Evolutionary conservation across 257 asterid species (phyloP), one percentile per base, ranked within the genome.

Genomic region (Scutellaria galericulata): DNA sequence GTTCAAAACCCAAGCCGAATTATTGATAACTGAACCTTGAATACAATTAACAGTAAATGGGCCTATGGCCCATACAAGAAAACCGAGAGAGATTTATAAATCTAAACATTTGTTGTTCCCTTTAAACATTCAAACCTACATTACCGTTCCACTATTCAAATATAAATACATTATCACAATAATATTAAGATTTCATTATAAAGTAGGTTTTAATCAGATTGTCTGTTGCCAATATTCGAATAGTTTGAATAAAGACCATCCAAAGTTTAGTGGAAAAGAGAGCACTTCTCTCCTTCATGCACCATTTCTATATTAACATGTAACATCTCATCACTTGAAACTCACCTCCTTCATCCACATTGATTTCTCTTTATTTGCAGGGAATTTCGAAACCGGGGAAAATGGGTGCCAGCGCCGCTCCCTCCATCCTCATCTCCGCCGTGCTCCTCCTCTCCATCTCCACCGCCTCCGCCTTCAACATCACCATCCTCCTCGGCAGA

Each of bases 401-500:
- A 82, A 89, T 91, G 95, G 79, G 80, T 72, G 68, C 68, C 59
- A 39, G 77, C 55, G 48, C 46, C 47, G 41, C 76, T 57, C 7
- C 63, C 54, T 2, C 57, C 7, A 0, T 82, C 65, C 41, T 81
- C 37, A 24, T 82, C 39, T 57, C 78, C 42, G 64, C 72, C 63
- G 13, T 70, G 64, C 66, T 74, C 79, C 78, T 88, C 65, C 79
- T 85, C 46, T 35, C 83, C 18, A 53, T 82, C 56, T 22, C 77
- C 22, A 52, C 83, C 73, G 9, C 83, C 13, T 74, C 78, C 51
- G 93, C 92, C 59, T 72, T 73, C 70, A 88, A 90, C 77, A 80
- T 92, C 64, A 87, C 96, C 78, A 48, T 6, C 8, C 70, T 88
- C 74, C 91, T 92, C 6, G 71, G 77, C 0, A 61, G 73, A 2